Conservation (phyloP, 2,329 filamentous ascomycete species). For the Trichoderma koningii region DNA sequence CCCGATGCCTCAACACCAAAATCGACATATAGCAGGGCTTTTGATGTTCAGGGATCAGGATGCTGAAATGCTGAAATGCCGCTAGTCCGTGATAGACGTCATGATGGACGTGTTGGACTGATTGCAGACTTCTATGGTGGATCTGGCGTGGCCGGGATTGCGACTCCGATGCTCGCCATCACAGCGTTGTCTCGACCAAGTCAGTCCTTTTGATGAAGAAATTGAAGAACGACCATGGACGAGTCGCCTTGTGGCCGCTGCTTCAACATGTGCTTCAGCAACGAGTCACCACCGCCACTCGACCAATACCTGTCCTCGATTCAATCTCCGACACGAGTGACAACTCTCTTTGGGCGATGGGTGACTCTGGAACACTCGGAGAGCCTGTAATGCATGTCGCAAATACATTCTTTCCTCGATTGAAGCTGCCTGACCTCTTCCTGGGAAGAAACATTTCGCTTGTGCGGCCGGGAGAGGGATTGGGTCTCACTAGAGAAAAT, state of each 20-base stretch:
- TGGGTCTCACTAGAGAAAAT: slow-evolving; percentile 34
- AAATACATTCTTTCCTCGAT: slow-evolving; percentile 25
- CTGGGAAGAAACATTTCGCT: slow-evolving; percentile 29
- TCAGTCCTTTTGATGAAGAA: slow-evolving; percentile 36
- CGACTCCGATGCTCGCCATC: slow-evolving; percentile 28
- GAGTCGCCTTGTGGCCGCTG: slow-evolving; percentile 35
- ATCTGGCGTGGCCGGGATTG: slow-evolving; percentile 2
- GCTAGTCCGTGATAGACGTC: too few relatives aligned
- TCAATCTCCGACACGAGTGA: slow-evolving; percentile 34
- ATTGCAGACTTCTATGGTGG: background rate
- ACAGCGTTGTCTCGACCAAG: slow-evolving; percentile 36
- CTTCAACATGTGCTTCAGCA: slow-evolving; percentile 32
- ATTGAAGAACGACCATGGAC: slow-evolving; percentile 33
- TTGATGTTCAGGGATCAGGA: background rate
- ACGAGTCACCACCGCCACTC: slow-evolving; percentile 24
- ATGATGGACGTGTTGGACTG: too few relatives aligned
- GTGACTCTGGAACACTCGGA: slow-evolving; percentile 33
- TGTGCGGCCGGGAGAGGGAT: slow-evolving; percentile 27
- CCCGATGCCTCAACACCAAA: slow-evolving; percentile 19
- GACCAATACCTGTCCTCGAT: slow-evolving; percentile 36
- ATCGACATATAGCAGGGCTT: background rate
- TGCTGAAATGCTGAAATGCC: background rate
- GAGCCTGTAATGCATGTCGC: slow-evolving; percentile 8
- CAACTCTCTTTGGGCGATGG: slow-evolving; percentile 29
- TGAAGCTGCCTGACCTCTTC: slow-evolving; percentile 32